phyloP scores from a whole-genome alignment of 75 land plant genomes.

The Picea sitchensis region DNA sequence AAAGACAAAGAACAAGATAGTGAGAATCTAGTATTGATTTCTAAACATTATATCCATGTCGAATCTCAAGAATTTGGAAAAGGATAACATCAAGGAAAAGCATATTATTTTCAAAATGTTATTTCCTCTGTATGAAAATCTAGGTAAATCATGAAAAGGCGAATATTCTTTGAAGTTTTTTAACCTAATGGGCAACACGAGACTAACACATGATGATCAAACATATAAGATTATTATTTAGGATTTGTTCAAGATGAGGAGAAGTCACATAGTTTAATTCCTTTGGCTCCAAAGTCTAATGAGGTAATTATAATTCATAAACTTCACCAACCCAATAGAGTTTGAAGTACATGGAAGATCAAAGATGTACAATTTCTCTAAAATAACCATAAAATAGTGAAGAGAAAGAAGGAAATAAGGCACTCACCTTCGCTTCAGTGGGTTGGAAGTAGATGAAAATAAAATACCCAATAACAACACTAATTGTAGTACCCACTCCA shows the following conservation, averaged over 20 bases:
- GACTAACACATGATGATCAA: no score
- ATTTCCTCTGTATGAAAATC: conserved; percentile 51
- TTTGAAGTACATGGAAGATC: no score
- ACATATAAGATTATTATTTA: background rate
- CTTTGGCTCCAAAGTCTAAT: no score
- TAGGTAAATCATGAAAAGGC: conserved; percentile 22
- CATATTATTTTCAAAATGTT: conserved; percentile 28
- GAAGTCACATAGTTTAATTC: no score
- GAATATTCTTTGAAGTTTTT: no score
- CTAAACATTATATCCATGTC: conserved; percentile 42
- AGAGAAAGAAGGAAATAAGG: no score
- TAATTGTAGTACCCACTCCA: conserved; percentile 48
- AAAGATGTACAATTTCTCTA: no score
- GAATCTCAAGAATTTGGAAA: conserved; percentile 55
- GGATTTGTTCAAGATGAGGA: no score
- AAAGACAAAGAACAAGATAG: conserved; percentile 46
- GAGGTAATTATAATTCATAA: no score
- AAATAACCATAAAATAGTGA: no score
- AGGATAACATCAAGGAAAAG: conserved; percentile 12
- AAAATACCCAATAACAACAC: conserved; percentile 62
- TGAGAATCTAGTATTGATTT: conserved; percentile 26
- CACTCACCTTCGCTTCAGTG: conserved; percentile 62
- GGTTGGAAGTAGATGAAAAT: conserved; percentile 70
- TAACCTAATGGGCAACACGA: no score
- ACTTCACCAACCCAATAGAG: no score